Evolutionary conservation across 495 filamentous ascomycete species (phyloP), one percentile per base, ranked within the genome.

Genomic region (Penicillium paradoxum): DNA sequence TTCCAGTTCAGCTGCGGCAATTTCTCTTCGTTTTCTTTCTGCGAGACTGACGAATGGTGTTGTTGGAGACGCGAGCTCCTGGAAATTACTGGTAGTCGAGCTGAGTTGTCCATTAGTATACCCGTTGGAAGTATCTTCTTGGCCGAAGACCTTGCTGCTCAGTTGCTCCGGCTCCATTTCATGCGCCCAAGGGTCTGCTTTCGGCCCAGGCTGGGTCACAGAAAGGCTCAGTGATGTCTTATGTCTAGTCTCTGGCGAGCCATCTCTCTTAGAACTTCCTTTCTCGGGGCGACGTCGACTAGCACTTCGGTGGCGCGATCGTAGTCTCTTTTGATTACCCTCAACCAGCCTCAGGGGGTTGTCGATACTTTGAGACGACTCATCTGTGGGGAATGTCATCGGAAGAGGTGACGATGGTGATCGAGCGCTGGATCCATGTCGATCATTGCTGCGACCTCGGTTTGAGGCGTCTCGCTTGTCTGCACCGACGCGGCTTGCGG

Each of bases 371-470:
- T 62, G 48, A 58, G 62, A 45, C 59, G 68, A 5, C 47, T 59
- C 46, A 41, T 70, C 55, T 49, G 66, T 54, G 64, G 74, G 54
- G 4, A 75, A 58, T 9, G 78, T 73, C 72, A 90, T 85, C 15
- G 89, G 89, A 37, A 90, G 67, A 15, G 91, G 89, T 3, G 87
- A 90, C 0, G 90, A 89, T 25, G 91, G 89, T 2, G 91, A 96
- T 36, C 87, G 71, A 41, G 76, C 72, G n/a, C 69, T 53, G 22
- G 85, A 82, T 3, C 75, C 75, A 22, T 79, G 78, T n/a, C 78
- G 78, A 44, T 75, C 82, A 66, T 57, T 72, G 59, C 69, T 88
- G 64, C 68, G 81, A 39, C 67, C 81, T 49, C 72, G 79, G 53
- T 53, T 68, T 34, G 64, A 60, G 4, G 56, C 70, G 57, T 64